Percentiles rank a stretch among this genome's conserved stretches.
phyloP scores from a whole-genome alignment of 305 asterid species.

The Ruellia speciosa region DNA sequence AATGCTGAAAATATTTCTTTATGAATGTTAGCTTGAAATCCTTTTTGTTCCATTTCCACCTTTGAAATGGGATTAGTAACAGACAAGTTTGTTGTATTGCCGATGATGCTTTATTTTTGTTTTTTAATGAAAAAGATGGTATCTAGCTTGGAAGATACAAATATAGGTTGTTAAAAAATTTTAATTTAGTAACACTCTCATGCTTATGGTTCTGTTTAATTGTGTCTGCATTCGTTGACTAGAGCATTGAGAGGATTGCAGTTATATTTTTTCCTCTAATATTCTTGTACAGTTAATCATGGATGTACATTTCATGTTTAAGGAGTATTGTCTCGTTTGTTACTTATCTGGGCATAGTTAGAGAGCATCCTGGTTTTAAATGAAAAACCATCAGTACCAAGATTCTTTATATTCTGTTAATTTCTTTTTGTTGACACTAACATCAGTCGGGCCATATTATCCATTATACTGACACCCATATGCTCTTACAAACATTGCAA shows the following conservation, averaged over 20 bases:
- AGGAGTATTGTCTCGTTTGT: too few relatives aligned
- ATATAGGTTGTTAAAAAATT: background rate
- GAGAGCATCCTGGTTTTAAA: too few relatives aligned
- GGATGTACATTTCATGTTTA: too few relatives aligned
- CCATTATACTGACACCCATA: background rate
- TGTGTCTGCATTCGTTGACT: background rate
- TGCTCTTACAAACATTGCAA: conserved; percentile 9
- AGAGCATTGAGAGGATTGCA: conserved; percentile 2
- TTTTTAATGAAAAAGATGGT: background rate
- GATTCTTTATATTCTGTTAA: background rate
- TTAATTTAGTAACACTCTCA: background rate
- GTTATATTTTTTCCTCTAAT: background rate
- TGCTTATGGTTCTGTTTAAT: background rate
- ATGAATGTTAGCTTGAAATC: background rate
- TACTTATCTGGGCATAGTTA: too few relatives aligned
- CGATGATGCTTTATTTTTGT: background rate
- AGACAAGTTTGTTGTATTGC: background rate
- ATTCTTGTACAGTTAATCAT: background rate
- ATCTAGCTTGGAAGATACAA: conserved; percentile 3
- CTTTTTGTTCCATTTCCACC: background rate
- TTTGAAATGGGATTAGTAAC: background rate
- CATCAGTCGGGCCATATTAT: background rate
- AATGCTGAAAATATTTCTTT: background rate
- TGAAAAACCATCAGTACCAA: background rate
- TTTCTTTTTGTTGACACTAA: background rate